A percentile compares a stretch with the other conserved stretches of the same genome.
phyloP scores from a whole-genome alignment of 805 yeast species.

The Barnettozyma sp. region DNA sequence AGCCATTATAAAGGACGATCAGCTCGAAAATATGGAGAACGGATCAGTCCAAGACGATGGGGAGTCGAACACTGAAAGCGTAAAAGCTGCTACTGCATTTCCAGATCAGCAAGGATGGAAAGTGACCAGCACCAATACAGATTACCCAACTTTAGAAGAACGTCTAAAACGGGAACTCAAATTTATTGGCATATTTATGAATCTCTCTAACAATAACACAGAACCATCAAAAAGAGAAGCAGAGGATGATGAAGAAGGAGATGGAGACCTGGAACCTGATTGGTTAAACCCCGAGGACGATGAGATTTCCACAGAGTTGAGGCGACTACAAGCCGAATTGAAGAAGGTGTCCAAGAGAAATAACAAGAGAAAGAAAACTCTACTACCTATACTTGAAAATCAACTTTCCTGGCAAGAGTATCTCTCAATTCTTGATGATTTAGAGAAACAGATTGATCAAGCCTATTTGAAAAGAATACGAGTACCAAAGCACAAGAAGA shows the following conservation, averaged over 20 bases:
- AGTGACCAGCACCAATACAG: conserved; percentile 41
- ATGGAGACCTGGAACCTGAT: conserved; percentile 29
- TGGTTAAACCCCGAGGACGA: conserved; percentile 91
- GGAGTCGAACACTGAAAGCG: conserved; percentile 24
- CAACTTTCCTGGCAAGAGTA: conserved; percentile 95
- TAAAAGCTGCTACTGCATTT: conserved; percentile 24
- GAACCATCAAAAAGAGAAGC: conserved; percentile 23
- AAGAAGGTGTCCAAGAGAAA: conserved; percentile 56
- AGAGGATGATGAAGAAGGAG: conserved; percentile 18
- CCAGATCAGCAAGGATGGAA: conserved; percentile 44
- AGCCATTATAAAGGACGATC: conserved; percentile 55
- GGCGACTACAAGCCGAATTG: conserved; percentile 64
- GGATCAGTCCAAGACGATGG: conserved; percentile 23
- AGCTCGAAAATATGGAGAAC: conserved; percentile 10
- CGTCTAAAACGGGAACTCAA: conserved; percentile 80
- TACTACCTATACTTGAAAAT: conserved; percentile 73
- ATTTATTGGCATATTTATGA: conserved; percentile 84
- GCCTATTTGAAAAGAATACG: conserved; percentile 79
- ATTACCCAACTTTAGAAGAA: conserved; percentile 79
- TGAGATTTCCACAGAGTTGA: conserved; percentile 79
- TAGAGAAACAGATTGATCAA: conserved; percentile 95
- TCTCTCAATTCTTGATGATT: conserved; percentile 79
- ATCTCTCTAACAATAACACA: conserved; percentile 28
- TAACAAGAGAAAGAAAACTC: conserved; percentile 53
- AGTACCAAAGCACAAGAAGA: conserved; percentile 49